Conservation (phyloP, 164 flowering plant species). For the Macadamia integrifolia region DNA sequence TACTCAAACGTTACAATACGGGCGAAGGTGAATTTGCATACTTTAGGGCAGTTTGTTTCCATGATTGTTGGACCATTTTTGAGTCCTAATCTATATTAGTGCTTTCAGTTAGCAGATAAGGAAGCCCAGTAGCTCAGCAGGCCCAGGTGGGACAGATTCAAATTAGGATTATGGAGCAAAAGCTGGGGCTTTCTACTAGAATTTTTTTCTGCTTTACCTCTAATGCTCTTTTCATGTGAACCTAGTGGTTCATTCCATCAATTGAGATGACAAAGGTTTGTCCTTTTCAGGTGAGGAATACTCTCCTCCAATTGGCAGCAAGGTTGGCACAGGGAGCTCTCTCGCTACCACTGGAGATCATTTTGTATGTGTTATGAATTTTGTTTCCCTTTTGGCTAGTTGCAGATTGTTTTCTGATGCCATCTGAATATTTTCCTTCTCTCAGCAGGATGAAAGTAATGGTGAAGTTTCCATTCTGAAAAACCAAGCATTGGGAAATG, state of each 20-base stretch:
- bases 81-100: constrained; percentile 17
- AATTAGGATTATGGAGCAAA: constrained; percentile 19
- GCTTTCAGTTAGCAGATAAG: constrained; percentile 46
- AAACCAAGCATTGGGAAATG: constrained; percentile 21
- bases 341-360: constrained; percentile 31
- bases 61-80: neutral
- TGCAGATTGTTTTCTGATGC: constrained; percentile 13
- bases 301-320: constrained; percentile 15
- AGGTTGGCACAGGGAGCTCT: constrained; percentile 20
- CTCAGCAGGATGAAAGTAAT: constrained; percentile 51
- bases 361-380: constrained; percentile 80
- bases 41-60: neutral
- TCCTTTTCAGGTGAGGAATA: constrained; percentile 29
- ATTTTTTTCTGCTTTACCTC: constrained; percentile 10
- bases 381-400: constrained; percentile 16
- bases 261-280: constrained; percentile 3
- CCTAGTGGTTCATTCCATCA: constrained; percentile 1
- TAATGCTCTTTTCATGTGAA: constrained; percentile 3
- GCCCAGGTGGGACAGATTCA: constrained; percentile 12
- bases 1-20: constrained; percentile 60
- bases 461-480: constrained; percentile 36
- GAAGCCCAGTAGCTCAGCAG: constrained; percentile 25
- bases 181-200: neutral
- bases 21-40: constrained; percentile 32
- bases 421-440: constrained; percentile 22